These are phyloP conservation scores for Candida rishiriensis DNA, from an alignment of 805 yeast species.

Conservation along the genomic window DNA sequence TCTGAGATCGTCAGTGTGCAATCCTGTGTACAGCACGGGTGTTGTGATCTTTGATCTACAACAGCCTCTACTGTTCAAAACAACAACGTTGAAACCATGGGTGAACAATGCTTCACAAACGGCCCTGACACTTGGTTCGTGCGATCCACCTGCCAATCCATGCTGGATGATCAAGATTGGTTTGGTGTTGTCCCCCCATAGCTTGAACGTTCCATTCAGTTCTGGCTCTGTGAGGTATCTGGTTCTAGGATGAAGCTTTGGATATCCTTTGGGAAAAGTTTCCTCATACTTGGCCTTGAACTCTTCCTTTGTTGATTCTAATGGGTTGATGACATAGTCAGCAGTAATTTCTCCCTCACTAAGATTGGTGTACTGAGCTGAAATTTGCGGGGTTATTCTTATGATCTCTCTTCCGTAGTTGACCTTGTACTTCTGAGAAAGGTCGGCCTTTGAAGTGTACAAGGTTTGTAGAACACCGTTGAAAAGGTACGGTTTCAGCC, in stretches of 20 bases:
- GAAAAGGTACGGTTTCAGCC: constrained; percentile 41
- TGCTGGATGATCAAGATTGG: constrained; percentile 64
- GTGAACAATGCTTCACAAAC: constrained; percentile 40
- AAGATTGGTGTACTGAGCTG: constrained; percentile 14
- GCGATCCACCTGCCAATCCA: constrained; percentile 79
- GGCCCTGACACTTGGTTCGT: constrained; percentile 66
- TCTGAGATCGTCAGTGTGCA: constrained; percentile 66
- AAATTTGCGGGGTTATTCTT: constrained; percentile 25
- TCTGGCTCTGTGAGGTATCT: constrained; percentile 51
- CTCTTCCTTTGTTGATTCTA: constrained; percentile 19
- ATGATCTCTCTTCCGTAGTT: constrained; percentile 43
- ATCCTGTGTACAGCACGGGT: constrained; percentile 61
- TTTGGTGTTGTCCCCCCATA: constrained; percentile 33
- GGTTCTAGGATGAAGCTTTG: constrained; percentile 64
- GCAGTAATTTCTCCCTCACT: constrained; percentile 40
- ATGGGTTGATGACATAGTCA: constrained; percentile 41
- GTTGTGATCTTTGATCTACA: constrained; percentile 69
- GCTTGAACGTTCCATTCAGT: constrained; percentile 29
- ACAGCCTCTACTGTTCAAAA: constrained; percentile 70
- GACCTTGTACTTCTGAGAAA: constrained; percentile 37
- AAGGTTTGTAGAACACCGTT: constrained; percentile 49
- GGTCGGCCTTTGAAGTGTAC: constrained; percentile 41
- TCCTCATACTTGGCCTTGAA: constrained; percentile 29
- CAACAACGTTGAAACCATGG: constrained; percentile 49
- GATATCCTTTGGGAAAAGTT: constrained; percentile 50